Conservation (phyloP, 2,329 filamentous ascomycete genomes). For the Annulohypoxylon truncatum region DNA sequence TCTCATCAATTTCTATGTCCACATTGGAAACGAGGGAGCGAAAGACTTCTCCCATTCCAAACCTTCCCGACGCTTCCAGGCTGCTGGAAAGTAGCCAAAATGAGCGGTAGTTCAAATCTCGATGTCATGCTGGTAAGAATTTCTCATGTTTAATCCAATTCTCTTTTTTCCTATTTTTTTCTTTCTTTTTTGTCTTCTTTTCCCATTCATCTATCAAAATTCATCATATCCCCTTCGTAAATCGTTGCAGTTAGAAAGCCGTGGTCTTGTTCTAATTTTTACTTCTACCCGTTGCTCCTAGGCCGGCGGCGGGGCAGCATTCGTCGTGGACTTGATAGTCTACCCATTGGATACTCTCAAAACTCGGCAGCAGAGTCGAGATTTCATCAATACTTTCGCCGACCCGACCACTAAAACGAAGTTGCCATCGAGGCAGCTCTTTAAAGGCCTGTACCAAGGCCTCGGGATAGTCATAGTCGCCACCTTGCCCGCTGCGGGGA, state of each 20-base stretch:
- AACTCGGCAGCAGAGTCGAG: slow-evolving; percentile 82
- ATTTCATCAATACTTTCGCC: slow-evolving; percentile 76
- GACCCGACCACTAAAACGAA: slow-evolving; percentile 64
- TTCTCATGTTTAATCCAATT: background rate
- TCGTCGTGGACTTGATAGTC: slow-evolving; percentile 85
- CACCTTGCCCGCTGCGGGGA: slow-evolving; percentile 83
- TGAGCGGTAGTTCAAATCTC: slow-evolving; percentile 46
- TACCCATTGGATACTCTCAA: slow-evolving; percentile 93
- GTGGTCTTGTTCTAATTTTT: slow-evolving; percentile 18
- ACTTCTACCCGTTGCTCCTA: slow-evolving; percentile 50
- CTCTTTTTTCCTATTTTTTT: background rate
- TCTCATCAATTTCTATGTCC: slow-evolving; percentile 27
- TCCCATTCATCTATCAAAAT: too few species aligned
- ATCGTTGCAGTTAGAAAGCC: background rate
- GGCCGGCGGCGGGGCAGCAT: slow-evolving; percentile 87
- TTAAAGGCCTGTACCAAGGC: slow-evolving; percentile 86
- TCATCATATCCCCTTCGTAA: background rate
- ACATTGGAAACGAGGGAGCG: slow-evolving; percentile 2
- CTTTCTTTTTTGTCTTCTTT: too few species aligned
- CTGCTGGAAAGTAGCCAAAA: slow-evolving; percentile 29
- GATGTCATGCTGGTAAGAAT: slow-evolving; percentile 48
- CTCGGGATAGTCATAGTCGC: slow-evolving; percentile 86
- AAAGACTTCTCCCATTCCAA: slow-evolving; percentile 12
- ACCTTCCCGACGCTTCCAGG: slow-evolving; percentile 3
- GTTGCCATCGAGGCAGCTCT: slow-evolving; percentile 60